Evolutionary conservation across 306 rosid species (phyloP), one percentile per base, ranked within the genome.

Genomic region (Purshia tridentata): DNA sequence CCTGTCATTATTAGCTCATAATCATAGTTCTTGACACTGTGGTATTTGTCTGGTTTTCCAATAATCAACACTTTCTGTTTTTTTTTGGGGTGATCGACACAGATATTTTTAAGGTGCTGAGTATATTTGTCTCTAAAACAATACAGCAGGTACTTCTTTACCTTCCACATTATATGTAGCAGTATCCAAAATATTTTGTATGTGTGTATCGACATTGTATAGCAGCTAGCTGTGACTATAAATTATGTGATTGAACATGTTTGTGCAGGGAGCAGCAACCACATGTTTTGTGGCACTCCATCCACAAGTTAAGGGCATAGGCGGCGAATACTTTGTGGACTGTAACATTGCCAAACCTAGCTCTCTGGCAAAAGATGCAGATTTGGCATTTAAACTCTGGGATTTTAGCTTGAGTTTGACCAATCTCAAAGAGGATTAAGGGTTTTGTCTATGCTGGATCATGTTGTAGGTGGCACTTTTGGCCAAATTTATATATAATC

Each of bases 191-290:
- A 44, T 4, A 3, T 8, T 4, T 44, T 5, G 47, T 8, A 4
- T 6, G 9, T 44, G 47, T 4, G 47, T 44, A 4, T 44, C 4
- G 0, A 44, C 47, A 8, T 8, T 8, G 6, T 44, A 8, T 44
- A 4, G 0, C 9, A 44, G 0, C 70, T 45, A 44, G 0, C 70
- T 45, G 22, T 67, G 57, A 12, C 12, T 22, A 49, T 22, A 49
- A 22, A 48, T 48, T 48, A 13, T 48, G 51, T 48, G 2, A 12
- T 35, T 51, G n/a, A 65, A 40, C 52, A 12, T 4, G 62, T 9
- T 72, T 40, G 83, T 77, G 46, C 37, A 86, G 88, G 93, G 90
- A 70, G 88, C 88, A n/a, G 88, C 93, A 66, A 88, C 93, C 65
- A 82, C 87, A 22, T 88, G 90, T 61, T 86, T 86, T 72, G 87